Evolutionary conservation across 352 stramenopile genomes (phyloP).

Genomic region (Blastocystis sp.): DNA sequence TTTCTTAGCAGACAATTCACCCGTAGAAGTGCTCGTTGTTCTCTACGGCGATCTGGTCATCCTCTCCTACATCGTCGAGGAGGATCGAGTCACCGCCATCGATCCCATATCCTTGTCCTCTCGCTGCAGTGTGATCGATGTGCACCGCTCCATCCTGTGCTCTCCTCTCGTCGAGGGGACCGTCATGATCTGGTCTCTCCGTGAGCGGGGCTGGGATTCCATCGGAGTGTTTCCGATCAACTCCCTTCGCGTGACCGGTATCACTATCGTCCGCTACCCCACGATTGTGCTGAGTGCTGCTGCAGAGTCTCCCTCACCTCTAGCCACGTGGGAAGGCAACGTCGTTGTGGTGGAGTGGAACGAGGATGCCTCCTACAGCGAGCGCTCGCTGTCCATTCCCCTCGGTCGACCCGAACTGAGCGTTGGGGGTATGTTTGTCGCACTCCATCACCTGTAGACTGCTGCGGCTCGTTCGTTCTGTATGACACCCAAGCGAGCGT

Average conservation of each 20-base stretch:
- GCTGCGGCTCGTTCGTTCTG: constrained; percentile 18
- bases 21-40: background rate
- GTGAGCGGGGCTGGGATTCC: background rate
- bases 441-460: background rate
- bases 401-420: background rate
- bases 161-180: background rate
- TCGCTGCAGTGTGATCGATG: constrained; percentile 30
- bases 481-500: background rate
- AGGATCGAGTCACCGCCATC: background rate
- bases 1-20: too few relatives aligned
- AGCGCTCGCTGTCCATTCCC: background rate
- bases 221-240: background rate
- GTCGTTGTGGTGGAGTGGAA: background rate
- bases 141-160: background rate
- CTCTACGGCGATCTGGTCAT: background rate
- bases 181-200: background rate
- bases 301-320: background rate
- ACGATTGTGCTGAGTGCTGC: background rate
- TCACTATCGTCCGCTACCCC: background rate
- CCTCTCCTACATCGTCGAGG: background rate
- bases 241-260: background rate
- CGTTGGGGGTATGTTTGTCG: background rate
- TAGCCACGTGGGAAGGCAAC: constrained; percentile 38
- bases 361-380: background rate
- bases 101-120: background rate